phyloP scores from a whole-genome alignment of 345 rosid species.

The Eucalyptus coolabah region DNA sequence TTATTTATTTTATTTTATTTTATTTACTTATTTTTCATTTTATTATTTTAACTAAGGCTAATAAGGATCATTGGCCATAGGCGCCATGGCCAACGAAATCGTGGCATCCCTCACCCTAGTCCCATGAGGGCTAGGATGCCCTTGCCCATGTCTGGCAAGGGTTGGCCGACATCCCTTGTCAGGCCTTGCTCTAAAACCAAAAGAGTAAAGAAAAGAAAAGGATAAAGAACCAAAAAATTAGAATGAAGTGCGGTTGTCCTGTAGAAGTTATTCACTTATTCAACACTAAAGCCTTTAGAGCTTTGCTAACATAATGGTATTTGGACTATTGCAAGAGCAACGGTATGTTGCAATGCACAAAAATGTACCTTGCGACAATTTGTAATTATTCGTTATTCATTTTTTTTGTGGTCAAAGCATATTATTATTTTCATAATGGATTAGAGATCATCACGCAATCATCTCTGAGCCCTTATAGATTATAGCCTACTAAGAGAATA shows the following conservation, averaged over 20 bases:
- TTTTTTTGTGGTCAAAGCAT: too few relatives aligned
- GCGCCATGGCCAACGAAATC: fast-evolving
- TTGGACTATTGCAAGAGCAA: too few relatives aligned
- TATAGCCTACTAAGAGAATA: too few relatives aligned
- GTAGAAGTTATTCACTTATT: too few relatives aligned
- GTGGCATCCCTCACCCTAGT: neutral
- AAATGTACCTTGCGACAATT: too few relatives aligned
- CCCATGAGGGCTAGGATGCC: neutral
- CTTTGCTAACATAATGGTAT: too few relatives aligned
- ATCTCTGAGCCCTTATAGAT: fast-evolving
- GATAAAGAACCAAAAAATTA: neutral
- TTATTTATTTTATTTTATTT: too few relatives aligned
- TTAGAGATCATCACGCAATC: fast-evolving
- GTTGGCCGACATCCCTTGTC: neutral
- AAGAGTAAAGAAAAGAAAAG: too few relatives aligned
- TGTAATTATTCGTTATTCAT: too few relatives aligned
- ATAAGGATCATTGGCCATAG: too few relatives aligned
- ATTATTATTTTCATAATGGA: too few relatives aligned
- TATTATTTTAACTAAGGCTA: too few relatives aligned
- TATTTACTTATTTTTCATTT: fast-evolving
- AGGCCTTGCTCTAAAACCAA: neutral
- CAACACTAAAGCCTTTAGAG: neutral
- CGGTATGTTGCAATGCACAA: fast-evolving
- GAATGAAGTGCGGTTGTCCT: fast-evolving
- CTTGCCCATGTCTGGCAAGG: neutral